phyloP scores from a whole-genome alignment of 352 stramenopile species.

The Phytophthora sansomeana region DNA sequence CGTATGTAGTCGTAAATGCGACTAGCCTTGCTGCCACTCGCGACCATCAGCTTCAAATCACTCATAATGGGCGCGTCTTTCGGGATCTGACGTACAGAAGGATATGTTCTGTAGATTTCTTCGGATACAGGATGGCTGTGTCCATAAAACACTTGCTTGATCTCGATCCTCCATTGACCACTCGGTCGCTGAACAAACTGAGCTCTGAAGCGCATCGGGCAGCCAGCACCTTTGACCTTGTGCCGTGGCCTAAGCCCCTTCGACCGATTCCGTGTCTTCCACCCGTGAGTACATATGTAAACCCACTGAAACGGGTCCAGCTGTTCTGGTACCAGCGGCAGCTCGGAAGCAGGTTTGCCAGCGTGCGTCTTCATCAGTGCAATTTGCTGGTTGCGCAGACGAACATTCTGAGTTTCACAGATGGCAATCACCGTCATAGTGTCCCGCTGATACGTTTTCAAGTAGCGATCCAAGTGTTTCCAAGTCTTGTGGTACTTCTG shows the following conservation, averaged over 20 bases:
- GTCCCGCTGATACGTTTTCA: constrained; percentile 1
- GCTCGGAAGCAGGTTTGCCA: neutral
- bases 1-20: constrained; percentile 29
- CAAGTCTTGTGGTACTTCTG: neutral
- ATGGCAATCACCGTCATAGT: neutral
- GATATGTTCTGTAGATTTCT: constrained; percentile 1
- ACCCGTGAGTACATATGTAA: constrained; percentile 23
- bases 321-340: constrained; percentile 4
- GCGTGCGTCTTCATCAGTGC: neutral
- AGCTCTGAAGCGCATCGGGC: constrained; percentile 3
- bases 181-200: neutral
- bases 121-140: constrained; percentile 1
- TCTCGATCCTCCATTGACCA: neutral
- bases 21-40: constrained; percentile 20
- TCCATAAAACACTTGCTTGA: constrained; percentile 6
- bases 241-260: neutral
- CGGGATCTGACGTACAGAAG: neutral
- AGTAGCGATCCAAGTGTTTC: neutral
- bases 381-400: neutral
- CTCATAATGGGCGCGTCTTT: neutral
- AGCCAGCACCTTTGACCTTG: neutral
- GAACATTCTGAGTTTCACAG: neutral
- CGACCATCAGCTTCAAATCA: constrained; percentile 8
- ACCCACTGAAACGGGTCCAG: constrained; percentile 10
- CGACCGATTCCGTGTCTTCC: constrained; percentile 3